Conservation (phyloP, 768 basidiomycete genomes). For the Boletus subcaerulescens region DNA sequence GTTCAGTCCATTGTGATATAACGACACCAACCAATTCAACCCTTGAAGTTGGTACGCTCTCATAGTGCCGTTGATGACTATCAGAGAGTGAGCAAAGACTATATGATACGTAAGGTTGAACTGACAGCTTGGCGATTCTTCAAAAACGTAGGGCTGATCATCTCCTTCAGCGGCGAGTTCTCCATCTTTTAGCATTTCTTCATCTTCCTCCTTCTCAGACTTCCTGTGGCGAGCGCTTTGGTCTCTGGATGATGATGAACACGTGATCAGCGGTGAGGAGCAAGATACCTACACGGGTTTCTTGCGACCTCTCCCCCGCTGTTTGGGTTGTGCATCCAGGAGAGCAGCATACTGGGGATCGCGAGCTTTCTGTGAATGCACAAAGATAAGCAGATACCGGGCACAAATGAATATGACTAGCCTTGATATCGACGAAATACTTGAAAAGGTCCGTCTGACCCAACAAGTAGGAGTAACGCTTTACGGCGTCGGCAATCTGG, state of each 20-base stretch:
- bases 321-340: conserved; percentile 82
- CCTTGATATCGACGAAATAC: conserved; percentile 97
- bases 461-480: conserved; percentile 95
- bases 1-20: conserved; percentile 95
- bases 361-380: conserved; percentile 60
- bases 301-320: conserved; percentile 82
- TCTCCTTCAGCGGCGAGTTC: conserved; percentile 76
- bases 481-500: conserved; percentile 89
- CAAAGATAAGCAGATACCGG: not conserved
- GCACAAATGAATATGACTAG: conserved; percentile 26
- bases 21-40: conserved; percentile 94
- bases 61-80: conserved; percentile 90
- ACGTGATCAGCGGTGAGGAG: not conserved
- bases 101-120: not conserved
- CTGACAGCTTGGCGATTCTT: conserved; percentile 87
- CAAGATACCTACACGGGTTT: conserved; percentile 59
- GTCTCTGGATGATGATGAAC: conserved; percentile 47
- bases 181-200: conserved; percentile 87
- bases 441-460: conserved; percentile 98
- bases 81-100: conserved; percentile 5
- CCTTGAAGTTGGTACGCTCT: conserved; percentile 94
- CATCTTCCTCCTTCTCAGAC: conserved; percentile 98
- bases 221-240: conserved; percentile 82
- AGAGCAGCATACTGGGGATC: conserved; percentile 93
- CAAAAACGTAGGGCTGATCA: conserved; percentile 92